A percentile compares a stretch with the other conserved stretches of the same genome.
Conservation (phyloP, 176 grass and related monocot species). For the Urochloa ruziziensis region DNA sequence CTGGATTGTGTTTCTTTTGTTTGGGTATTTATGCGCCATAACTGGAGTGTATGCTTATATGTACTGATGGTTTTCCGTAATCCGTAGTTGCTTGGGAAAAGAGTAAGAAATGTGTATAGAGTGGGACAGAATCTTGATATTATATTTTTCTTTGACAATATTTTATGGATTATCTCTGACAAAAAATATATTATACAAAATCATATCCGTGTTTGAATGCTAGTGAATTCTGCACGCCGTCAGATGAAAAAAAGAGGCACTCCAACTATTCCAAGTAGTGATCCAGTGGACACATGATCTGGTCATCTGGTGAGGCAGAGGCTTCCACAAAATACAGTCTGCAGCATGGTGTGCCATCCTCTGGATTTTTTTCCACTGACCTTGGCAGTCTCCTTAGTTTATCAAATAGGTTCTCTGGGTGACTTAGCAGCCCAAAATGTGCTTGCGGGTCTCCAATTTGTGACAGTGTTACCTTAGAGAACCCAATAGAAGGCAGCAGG, state of each 20-base stretch:
- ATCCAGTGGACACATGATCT: constrained; percentile 35
- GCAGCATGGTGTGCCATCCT: constrained; percentile 81
- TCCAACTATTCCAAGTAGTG: constrained; percentile 22
- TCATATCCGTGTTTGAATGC: constrained; percentile 33
- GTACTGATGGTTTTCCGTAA: background rate
- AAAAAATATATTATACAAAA: constrained; percentile 22
- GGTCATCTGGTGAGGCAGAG: constrained; percentile 45
- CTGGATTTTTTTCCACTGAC: constrained; percentile 66
- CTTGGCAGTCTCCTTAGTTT: constrained; percentile 85
- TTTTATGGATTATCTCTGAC: constrained; percentile 26
- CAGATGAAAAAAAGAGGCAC: constrained; percentile 14
- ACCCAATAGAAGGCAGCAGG: constrained; percentile 74
- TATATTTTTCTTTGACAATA: constrained; percentile 14
- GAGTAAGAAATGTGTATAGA: background rate
- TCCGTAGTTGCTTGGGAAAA: background rate
- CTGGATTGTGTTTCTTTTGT: background rate
- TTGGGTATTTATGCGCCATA: background rate
- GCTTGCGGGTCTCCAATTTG: constrained; percentile 90
- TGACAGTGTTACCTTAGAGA: constrained; percentile 61
- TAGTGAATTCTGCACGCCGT: constrained; percentile 22
- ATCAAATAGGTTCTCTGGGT: constrained; percentile 91
- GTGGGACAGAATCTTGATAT: background rate
- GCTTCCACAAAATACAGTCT: constrained; percentile 91
- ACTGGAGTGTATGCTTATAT: background rate
- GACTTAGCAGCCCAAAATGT: constrained; percentile 77